Conservation (phyloP, 345 rosid genomes). For the Eucalyptus fibrosa region DNA sequence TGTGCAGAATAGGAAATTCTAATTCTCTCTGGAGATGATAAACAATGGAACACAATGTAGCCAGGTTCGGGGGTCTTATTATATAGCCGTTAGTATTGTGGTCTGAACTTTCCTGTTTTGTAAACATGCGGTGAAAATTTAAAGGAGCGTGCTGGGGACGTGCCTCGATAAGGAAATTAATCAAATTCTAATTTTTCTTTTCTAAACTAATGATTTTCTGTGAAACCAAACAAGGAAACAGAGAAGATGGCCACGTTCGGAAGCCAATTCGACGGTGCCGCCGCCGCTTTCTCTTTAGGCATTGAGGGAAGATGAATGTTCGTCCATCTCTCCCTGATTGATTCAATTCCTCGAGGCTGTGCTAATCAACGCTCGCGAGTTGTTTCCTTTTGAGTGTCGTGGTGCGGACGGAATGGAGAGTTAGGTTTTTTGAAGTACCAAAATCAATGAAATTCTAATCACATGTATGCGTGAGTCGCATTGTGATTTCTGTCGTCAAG, state of each 20-base stretch:
- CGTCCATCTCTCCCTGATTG: not conserved
- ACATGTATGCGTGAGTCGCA: not conserved
- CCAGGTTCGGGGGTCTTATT: not conserved
- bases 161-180: not conserved
- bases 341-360: not conserved
- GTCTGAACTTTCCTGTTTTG: not conserved
- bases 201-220: not conserved
- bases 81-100: not conserved
- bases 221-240: not conserved
- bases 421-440: not conserved
- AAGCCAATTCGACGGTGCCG: constrained; percentile 51
- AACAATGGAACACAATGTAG: not conserved
- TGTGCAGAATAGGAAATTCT: not conserved
- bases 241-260: not conserved
- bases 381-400: not conserved
- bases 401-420: not conserved
- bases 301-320: not conserved
- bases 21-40: not conserved
- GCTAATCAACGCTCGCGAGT: not conserved
- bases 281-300: constrained; percentile 6
- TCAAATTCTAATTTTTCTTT: not conserved
- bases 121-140: not conserved
- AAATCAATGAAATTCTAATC: not conserved
- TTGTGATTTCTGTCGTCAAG: not conserved
- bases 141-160: not conserved